Evolutionary conservation across 148 eudicot genomes (phyloP).

Genomic region (Nepenthes gracilis): DNA sequence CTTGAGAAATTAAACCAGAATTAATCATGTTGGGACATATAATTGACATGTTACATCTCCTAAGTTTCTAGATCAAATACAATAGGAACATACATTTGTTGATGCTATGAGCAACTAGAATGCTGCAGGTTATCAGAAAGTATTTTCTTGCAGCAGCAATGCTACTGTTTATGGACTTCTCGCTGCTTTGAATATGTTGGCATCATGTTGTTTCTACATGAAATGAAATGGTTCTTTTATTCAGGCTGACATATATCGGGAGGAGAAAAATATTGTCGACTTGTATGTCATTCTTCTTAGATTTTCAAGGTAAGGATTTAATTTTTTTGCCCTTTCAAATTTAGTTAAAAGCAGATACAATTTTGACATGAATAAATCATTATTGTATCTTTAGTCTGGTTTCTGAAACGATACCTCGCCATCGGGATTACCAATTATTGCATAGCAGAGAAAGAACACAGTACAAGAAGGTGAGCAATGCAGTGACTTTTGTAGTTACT

Average conservation of each 20-base stretch:
- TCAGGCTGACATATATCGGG: slow-evolving; percentile 38
- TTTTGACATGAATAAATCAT: background rate
- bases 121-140: too few species aligned
- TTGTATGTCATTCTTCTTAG: slow-evolving; percentile 80
- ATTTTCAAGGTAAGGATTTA: slow-evolving; percentile 62
- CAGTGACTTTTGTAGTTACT: background rate
- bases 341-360: too few species aligned
- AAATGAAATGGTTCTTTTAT: background rate
- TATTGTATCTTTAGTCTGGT: slow-evolving; percentile 52
- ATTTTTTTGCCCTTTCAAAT: too few species aligned
- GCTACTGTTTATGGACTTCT: background rate
- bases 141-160: too few species aligned
- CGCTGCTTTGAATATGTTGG: background rate
- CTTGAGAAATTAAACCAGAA: too few species aligned
- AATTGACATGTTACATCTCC: too few species aligned
- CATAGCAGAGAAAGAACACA: slow-evolving; percentile 41
- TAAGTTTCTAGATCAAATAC: too few species aligned
- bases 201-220: background rate
- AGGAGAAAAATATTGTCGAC: slow-evolving; percentile 63
- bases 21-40: too few species aligned
- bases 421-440: slow-evolving; percentile 73
- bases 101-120: too few species aligned
- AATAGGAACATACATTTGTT: too few species aligned
- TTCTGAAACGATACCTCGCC: slow-evolving; percentile 82
- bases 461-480: slow-evolving; percentile 47